A percentile compares a stretch with the other conserved stretches of the same genome.
phyloP scores from a whole-genome alignment of 2,329 filamentous ascomycete species.

The Fusarium pilosicola region DNA sequence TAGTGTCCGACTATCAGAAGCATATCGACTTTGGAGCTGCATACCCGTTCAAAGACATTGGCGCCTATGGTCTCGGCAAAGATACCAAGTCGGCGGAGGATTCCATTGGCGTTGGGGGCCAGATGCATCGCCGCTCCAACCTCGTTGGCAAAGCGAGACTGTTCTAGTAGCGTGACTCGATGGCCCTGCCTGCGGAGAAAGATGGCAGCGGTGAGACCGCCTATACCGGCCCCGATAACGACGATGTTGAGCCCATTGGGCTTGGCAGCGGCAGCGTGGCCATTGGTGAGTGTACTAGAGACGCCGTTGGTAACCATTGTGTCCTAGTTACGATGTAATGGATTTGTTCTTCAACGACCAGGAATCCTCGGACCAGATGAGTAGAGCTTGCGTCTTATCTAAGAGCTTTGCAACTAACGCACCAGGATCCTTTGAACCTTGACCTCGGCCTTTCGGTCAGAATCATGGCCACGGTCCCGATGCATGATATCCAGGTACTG shows the following conservation, averaged over 20 bases:
- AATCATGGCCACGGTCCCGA: neutral
- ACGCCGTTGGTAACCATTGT: neutral
- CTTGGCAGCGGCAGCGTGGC: neutral
- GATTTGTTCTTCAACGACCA: fast-evolving
- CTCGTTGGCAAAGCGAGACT: slow-evolving; percentile 61
- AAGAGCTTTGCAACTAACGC: too few species aligned
- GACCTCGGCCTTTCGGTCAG: neutral
- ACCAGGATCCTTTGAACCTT: fast-evolving
- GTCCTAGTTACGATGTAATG: too few species aligned
- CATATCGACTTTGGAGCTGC: fast-evolving
- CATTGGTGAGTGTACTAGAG: neutral
- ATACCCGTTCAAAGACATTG: slow-evolving; percentile 39
- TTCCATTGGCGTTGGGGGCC: slow-evolving; percentile 68
- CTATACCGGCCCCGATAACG: slow-evolving; percentile 52
- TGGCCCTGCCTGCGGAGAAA: slow-evolving; percentile 60
- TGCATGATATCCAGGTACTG: too few species aligned
- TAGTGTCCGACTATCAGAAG: fast-evolving
- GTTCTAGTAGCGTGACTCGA: slow-evolving; percentile 44
- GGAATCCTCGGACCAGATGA: fast-evolving
- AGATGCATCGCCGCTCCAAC: slow-evolving; percentile 70
- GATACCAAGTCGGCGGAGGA: slow-evolving; percentile 58
- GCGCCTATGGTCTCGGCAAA: slow-evolving; percentile 52
- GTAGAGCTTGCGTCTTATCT: neutral
- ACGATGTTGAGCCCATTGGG: slow-evolving; percentile 8
- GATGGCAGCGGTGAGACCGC: slow-evolving; percentile 59